Base-by-base conservation (phyloP, 352 stramenopile genomes). In the Pythium dissimile region DNA sequence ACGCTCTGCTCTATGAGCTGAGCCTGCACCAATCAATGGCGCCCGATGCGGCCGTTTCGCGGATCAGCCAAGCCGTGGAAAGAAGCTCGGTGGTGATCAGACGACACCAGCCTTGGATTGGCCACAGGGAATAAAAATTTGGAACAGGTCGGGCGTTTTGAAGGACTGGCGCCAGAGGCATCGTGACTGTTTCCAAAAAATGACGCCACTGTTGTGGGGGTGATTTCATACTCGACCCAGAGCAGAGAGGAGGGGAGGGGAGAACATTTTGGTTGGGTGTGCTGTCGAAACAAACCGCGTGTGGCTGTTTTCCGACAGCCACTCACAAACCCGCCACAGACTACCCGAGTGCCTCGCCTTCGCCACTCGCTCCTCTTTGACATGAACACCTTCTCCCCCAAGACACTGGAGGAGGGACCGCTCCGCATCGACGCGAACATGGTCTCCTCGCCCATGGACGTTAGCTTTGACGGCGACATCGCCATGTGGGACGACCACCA, bases 381-480 rank as follows among this genome's bases (percentile, higher is more conserved):
- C 30, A 54, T 54, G 46, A 34, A 54, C 12, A 23, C 46, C 0
- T 43, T 54, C 31, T 31, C 31, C 11, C 5, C 31, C 46, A 42
- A 54, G 30, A 27, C 28, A 11, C 41, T 31, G 20, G 41, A 16
- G 23, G 49, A 50, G 15, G 35, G 27, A 8, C 10, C 38, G n/a
- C 53, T 60, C 30, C 53, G 49, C 41, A 60, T 60, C 32, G 42
- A 60, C 23, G 42, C 53, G 13, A 37, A 11, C 18, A 43, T 54
- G 46, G 32, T 34, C 18, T 43, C 46, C n/a, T 43, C 46, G 5
- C 31, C 28, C 30, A 43, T 54, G 20, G 30, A 54, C 46, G 46
- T 20, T 1, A 42, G 27, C 18, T 34, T 42, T 4, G n/a, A 31
- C 30, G 30, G 30, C 18, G 46, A 54, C 30, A 20, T 43, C 18